Base-by-base conservation (phyloP, 2,329 filamentous ascomycete genomes). In the Waltergamsia citrina region DNA sequence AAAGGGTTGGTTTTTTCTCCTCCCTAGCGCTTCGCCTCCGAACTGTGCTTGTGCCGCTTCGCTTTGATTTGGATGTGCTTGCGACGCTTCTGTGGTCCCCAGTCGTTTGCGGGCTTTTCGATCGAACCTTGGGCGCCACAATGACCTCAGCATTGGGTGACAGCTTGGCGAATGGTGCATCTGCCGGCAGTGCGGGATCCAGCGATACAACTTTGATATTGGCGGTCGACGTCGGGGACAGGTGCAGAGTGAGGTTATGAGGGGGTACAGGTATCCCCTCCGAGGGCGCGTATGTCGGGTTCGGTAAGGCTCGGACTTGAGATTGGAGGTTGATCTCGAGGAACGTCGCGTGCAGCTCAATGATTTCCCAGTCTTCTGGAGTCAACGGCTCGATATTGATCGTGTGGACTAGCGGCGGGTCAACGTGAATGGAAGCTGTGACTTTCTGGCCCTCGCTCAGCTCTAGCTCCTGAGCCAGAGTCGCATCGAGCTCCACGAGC, bases 291-390 rank as follows among this genome's bases (percentile, higher is more conserved):
- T 77, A 84, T 17, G 71, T 65, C 14, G 90, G 90, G 55, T 95
- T 96, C 17, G 90, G 90, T 16, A 98, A 67, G 14, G 90, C 90
- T 48, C 92, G 81, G 46, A 98, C 88, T 62, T 98, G 92, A 29
- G 81, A 84, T 21, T 94, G 68, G 34, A 98, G 78, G 56, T 98
- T 96, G 43, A 95, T 69, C 53, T 98, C 92, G 33, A 98, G 68
- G 51, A 96, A 98, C 12, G 82, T 92, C 5, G 92, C 92, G 63
- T 98, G 92, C 3, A 98, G 67, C 58, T 98, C 92, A 47, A 98
- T 96, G 49, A 96, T 94, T 60, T 98, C 92, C 92, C 92, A 98
- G 54, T 98, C 92, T 38, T 93, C 86, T 2, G 90, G 78, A 0
- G 92, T 96, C 48, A 96, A 62, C 22, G 92, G 92, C 55, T 98